These are phyloP conservation scores for Quercus aquifolioides DNA, from an alignment of 306 rosid species.

Conservation along the genomic window DNA sequence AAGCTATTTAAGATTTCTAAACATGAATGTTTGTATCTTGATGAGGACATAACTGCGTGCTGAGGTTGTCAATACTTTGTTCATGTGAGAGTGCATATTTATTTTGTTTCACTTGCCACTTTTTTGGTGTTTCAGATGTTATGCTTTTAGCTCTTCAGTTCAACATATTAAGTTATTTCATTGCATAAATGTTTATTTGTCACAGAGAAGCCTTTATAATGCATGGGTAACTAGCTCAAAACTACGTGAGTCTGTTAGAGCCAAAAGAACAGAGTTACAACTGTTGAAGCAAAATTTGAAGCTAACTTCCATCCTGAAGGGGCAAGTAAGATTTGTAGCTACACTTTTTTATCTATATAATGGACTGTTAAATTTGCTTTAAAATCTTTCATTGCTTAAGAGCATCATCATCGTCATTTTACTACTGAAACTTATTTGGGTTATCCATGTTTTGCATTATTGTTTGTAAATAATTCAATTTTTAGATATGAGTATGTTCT, in stretches of 20 bases:
- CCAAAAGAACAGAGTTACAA: slow-evolving; percentile 74
- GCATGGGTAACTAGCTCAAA: slow-evolving; percentile 69
- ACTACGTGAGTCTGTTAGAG: slow-evolving; percentile 84
- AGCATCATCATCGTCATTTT: neutral
- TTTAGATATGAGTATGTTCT: neutral
- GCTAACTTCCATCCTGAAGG: slow-evolving; percentile 69
- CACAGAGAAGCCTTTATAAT: slow-evolving; percentile 70
- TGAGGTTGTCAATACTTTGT: neutral
- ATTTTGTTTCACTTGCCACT: neutral
- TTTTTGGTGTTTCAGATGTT: neutral
- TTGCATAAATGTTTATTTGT: slow-evolving; percentile 24
- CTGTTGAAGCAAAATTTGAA: slow-evolving; percentile 58
- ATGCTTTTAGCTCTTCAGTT: neutral
- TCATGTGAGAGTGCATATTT: neutral
- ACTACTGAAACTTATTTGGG: neutral
- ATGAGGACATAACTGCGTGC: neutral
- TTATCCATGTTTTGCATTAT: neutral
- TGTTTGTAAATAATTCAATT: neutral
- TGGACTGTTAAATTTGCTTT: slow-evolving; percentile 13
- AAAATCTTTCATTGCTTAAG: neutral
- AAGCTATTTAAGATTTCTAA: neutral
- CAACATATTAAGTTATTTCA: neutral
- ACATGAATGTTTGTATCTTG: neutral
- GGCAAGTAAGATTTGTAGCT: slow-evolving; percentile 64
- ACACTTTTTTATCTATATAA: neutral